Evolutionary conservation across 768 basidiomycete species (phyloP).

Genomic region (Mycena leptocephala): DNA sequence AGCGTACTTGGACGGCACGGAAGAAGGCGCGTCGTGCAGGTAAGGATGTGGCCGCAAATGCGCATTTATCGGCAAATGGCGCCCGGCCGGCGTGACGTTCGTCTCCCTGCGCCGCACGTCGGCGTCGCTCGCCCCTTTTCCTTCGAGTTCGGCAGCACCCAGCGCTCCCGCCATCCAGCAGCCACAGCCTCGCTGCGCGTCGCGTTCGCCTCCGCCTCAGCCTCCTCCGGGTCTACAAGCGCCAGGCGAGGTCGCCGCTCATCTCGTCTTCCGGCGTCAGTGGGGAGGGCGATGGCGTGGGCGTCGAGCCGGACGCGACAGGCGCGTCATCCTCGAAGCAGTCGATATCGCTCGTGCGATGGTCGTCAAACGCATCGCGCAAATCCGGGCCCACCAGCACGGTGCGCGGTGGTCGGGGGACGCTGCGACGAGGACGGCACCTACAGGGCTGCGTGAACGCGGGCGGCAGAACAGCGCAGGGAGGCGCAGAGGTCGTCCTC

Average conservation of each 20-base stretch:
- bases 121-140: conserved; percentile 53
- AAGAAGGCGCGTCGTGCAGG: conserved; percentile 33
- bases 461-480: conserved; percentile 33
- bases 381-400: conserved; percentile 60
- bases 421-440: conserved; percentile 21
- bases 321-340: conserved; percentile 49
- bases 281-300: conserved; percentile 44
- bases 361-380: conserved; percentile 59
- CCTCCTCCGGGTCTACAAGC: conserved; percentile 48
- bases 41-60: conserved; percentile 39
- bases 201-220: conserved; percentile 41
- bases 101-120: conserved; percentile 59
- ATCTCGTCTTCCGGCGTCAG: conserved; percentile 42
- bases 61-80: conserved; percentile 46
- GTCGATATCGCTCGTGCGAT: conserved; percentile 63
- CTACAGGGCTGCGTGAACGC: background rate
- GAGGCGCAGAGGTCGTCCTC: conserved; percentile 8
- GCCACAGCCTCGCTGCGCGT: conserved; percentile 61
- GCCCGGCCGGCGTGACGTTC: conserved; percentile 62
- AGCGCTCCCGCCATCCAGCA: conserved; percentile 70
- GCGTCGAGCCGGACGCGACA: conserved; percentile 42
- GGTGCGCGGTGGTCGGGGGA: conserved; percentile 21
- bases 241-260: conserved; percentile 42
- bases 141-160: conserved; percentile 58
- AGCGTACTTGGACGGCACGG: conserved; percentile 19